Percentiles rank a stretch among this genome's conserved stretches.
Conservation (phyloP, 768 basidiomycete species). For the Hypsizygus marmoreus region DNA sequence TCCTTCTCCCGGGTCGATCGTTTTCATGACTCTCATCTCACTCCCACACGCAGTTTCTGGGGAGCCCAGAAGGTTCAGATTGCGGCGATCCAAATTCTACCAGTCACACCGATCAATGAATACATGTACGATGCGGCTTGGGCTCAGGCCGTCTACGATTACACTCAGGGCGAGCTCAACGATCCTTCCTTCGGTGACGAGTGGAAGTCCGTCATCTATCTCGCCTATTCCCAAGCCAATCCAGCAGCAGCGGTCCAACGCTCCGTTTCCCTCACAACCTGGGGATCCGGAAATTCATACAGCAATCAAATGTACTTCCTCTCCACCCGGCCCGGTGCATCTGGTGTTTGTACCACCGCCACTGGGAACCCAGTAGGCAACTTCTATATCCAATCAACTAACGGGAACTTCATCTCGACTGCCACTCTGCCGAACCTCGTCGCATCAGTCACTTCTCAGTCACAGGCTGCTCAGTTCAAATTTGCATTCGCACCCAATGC, state of each 20-base stretch:
- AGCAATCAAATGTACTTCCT: slow-evolving; percentile 34
- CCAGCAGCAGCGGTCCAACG: slow-evolving; percentile 27
- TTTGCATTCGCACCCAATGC: slow-evolving; percentile 31
- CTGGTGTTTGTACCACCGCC: slow-evolving; percentile 28
- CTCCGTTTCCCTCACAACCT: slow-evolving; percentile 30
- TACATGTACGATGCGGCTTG: slow-evolving; percentile 33
- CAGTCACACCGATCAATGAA: slow-evolving; percentile 36
- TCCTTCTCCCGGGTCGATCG: background rate
- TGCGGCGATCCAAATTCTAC: slow-evolving; percentile 37
- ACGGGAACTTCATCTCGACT: slow-evolving; percentile 24
- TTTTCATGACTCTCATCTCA: background rate
- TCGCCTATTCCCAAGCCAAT: slow-evolving; percentile 30
- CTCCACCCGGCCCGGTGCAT: slow-evolving; percentile 30
- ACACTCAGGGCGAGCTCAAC: slow-evolving; percentile 27
- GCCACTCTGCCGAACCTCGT: slow-evolving; percentile 24
- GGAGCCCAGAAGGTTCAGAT: slow-evolving; percentile 33
- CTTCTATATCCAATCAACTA: slow-evolving; percentile 28
- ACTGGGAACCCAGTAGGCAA: slow-evolving; percentile 30
- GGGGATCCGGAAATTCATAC: slow-evolving; percentile 35
- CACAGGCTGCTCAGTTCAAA: slow-evolving; percentile 24
- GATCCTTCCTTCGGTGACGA: slow-evolving; percentile 28
- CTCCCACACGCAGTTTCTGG: slow-evolving; percentile 27
- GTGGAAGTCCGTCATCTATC: slow-evolving; percentile 37
- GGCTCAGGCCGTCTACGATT: slow-evolving; percentile 28
- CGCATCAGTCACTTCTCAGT: slow-evolving; percentile 20